A percentile compares a stretch with the other conserved stretches of the same genome.
These are phyloP conservation scores for Wickerhamiella shivajii DNA, from an alignment of 805 yeast species.

Conservation along the genomic window DNA sequence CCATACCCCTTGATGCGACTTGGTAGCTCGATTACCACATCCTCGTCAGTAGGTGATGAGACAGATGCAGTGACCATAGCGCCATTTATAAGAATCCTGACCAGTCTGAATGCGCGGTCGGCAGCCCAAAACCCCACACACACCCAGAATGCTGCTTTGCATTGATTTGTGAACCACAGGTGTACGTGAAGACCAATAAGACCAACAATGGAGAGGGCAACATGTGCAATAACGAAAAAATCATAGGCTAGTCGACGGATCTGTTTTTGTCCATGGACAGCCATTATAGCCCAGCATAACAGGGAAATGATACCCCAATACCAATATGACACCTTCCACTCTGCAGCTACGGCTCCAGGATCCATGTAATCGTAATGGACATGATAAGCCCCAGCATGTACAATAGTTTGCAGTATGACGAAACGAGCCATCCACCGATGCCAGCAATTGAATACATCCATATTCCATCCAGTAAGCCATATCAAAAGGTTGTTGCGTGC, in stretches of 20 bases:
- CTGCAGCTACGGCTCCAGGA: conserved; percentile 13
- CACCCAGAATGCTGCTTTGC: conserved; percentile 37
- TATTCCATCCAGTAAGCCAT: conserved; percentile 40
- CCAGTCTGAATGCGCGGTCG: conserved; percentile 44
- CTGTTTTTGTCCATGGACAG: conserved; percentile 35
- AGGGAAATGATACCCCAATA: conserved; percentile 20
- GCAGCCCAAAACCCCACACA: conserved; percentile 51
- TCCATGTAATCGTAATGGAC: conserved; percentile 14
- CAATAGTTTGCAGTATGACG: conserved; percentile 31
- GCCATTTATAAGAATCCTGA: conserved; percentile 27
- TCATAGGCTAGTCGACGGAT: conserved; percentile 44
- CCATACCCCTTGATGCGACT: neutral
- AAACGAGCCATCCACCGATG: conserved; percentile 52
- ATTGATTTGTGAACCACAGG: conserved; percentile 28
- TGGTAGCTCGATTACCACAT: neutral
- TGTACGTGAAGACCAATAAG: conserved; percentile 47
- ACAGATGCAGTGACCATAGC: neutral
- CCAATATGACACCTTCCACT: conserved; percentile 14
- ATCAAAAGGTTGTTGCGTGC: conserved; percentile 52
- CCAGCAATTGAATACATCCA: conserved; percentile 37
- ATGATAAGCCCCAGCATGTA: conserved; percentile 47
- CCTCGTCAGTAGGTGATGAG: neutral
- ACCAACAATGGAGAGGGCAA: conserved; percentile 38
- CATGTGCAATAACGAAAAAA: conserved; percentile 40
- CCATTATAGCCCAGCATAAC: conserved; percentile 22